These are phyloP conservation scores for Mycena venus DNA, from an alignment of 768 basidiomycete genomes.

Conservation along the genomic window DNA sequence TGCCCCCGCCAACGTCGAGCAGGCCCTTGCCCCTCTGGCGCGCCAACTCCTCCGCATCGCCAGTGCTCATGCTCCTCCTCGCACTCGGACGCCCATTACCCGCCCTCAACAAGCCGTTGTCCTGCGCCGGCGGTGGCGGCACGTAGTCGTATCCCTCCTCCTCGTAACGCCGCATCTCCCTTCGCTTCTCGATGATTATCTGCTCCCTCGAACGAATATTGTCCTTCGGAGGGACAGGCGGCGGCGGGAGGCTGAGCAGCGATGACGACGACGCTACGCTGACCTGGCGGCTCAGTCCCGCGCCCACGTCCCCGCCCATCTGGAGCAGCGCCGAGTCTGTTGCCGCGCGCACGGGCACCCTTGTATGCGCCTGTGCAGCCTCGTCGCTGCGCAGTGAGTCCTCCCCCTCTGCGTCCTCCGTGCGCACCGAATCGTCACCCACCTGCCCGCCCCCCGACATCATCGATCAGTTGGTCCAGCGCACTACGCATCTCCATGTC, in stretches of 20 bases:
- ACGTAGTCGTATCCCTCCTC: conserved; percentile 55
- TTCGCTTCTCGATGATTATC: conserved; percentile 77
- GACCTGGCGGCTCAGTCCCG: conserved; percentile 52
- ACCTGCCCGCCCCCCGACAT: conserved; percentile 64
- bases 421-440: conserved; percentile 50
- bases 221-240: conserved; percentile 73
- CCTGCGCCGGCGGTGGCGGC: conserved; percentile 29
- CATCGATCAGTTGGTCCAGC: conserved; percentile 80
- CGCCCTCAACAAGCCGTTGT: conserved; percentile 50
- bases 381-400: conserved; percentile 8
- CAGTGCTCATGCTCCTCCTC: conserved; percentile 83
- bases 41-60: conserved; percentile 70
- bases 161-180: conserved; percentile 70
- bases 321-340: conserved; percentile 64
- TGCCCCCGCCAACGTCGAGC: conserved; percentile 54
- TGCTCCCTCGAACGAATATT: conserved; percentile 76
- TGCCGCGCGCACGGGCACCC: conserved; percentile 56
- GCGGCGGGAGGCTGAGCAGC: conserved; percentile 53
- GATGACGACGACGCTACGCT: conserved; percentile 56
- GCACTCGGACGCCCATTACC: conserved; percentile 65
- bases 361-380: neutral
- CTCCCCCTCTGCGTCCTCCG: conserved; percentile 39
- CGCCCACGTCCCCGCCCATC: conserved; percentile 43
- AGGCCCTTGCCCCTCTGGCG: conserved; percentile 52
- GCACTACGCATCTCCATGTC: conserved; percentile 82